Percentiles rank a stretch among this genome's conserved stretches.
Conservation (phyloP, 2,329 filamentous ascomycete species). For the Aspergillus glaucus region DNA sequence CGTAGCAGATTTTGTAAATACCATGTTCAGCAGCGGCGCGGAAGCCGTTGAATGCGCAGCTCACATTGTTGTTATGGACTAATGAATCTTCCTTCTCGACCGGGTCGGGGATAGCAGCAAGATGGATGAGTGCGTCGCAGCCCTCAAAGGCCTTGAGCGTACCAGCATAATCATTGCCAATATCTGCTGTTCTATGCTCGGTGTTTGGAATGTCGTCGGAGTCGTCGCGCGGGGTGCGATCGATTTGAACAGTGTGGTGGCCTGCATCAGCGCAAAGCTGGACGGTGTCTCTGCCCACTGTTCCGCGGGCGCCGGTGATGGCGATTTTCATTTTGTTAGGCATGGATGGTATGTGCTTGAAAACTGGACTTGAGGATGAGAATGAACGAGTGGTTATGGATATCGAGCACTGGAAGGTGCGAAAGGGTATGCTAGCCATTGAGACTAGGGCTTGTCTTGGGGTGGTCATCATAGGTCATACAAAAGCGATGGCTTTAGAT, state of each 20-base stretch:
- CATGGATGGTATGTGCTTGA: neutral
- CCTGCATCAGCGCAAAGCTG: slow-evolving; percentile 26
- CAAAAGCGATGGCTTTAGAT: no score
- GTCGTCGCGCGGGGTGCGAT: slow-evolving; percentile 22
- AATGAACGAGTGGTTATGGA: no score
- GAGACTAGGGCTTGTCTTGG: no score
- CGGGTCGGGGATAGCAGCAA: slow-evolving; percentile 33
- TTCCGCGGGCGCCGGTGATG: slow-evolving; percentile 34
- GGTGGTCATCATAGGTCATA: no score
- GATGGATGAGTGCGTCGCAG: slow-evolving; percentile 35
- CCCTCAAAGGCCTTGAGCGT: slow-evolving; percentile 26
- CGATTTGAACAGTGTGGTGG: slow-evolving; percentile 29
- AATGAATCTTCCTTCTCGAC: slow-evolving; percentile 24
- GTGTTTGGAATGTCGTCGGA: slow-evolving; percentile 25
- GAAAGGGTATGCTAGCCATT: no score
- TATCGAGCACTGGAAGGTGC: no score
- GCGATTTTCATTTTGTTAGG: slow-evolving; percentile 33
- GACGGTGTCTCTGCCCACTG: slow-evolving; percentile 24
- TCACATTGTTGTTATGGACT: slow-evolving; percentile 35
- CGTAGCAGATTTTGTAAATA: slow-evolving; percentile 32
- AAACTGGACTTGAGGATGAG: no score
- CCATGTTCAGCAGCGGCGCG: slow-evolving; percentile 30
- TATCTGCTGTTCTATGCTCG: slow-evolving; percentile 29
- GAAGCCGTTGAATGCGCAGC: slow-evolving; percentile 35
- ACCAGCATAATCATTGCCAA: slow-evolving; percentile 26